Conservation (phyloP, 2,329 filamentous ascomycete genomes). For the Sporothrix brasiliensis region DNA sequence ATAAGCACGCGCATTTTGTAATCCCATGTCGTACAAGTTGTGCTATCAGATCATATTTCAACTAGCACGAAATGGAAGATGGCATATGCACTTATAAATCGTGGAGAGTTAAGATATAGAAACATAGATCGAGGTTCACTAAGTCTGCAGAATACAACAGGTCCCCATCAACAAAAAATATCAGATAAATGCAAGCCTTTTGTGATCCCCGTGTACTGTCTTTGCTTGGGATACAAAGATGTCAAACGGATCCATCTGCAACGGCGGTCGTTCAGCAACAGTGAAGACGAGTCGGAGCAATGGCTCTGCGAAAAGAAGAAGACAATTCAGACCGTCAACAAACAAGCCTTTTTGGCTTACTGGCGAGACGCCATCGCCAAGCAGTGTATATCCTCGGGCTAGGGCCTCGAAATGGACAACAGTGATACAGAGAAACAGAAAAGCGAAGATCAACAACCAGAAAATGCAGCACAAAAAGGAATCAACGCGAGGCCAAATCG, state of each 20-base stretch:
- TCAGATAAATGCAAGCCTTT: slow-evolving; percentile 1
- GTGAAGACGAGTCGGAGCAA: not conserved
- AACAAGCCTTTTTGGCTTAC: not conserved
- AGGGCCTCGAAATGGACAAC: not conserved
- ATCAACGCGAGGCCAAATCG: not conserved
- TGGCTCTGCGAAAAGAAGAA: not conserved
- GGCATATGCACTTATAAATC: not conserved
- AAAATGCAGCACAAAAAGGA: slow-evolving; percentile 12
- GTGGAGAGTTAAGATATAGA: slow-evolving; percentile 22
- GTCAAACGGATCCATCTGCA: not conserved
- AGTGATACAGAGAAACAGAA: not conserved
- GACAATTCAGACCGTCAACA: not conserved
- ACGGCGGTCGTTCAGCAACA: not conserved
- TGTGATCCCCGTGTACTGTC: not conserved
- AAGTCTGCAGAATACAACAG: slow-evolving; percentile 3
- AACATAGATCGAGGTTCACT: not conserved
- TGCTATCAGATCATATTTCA: too few species aligned
- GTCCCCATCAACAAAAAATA: slow-evolving; percentile 5
- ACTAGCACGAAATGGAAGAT: not conserved
- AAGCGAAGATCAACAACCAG: not conserved
- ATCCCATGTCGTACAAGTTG: too few species aligned
- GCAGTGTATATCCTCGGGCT: not conserved
- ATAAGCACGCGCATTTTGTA: too few species aligned
- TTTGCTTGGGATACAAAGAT: not conserved
- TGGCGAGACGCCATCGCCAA: not conserved